These are phyloP conservation scores for Suillus cothurnatus DNA, from an alignment of 768 basidiomycete species.

Conservation along the genomic window DNA sequence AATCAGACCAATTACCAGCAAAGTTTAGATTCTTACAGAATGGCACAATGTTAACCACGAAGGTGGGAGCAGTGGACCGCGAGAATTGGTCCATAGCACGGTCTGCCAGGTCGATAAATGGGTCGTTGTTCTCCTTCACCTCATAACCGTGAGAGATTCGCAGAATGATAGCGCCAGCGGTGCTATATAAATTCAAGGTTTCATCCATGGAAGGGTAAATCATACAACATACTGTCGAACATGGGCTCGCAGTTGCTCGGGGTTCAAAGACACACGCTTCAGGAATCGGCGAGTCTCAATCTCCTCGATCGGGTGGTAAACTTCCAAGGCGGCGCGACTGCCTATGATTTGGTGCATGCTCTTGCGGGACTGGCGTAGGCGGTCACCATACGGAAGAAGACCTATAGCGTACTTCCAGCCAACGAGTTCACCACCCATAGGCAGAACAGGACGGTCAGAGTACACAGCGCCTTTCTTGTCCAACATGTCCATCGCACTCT, in stretches of 20 bases:
- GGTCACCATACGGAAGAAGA: slow-evolving; percentile 42
- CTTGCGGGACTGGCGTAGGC: slow-evolving; percentile 44
- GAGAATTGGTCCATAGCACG: slow-evolving; percentile 53
- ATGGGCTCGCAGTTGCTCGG: slow-evolving; percentile 38
- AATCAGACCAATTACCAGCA: background rate
- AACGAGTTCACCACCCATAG: slow-evolving; percentile 39
- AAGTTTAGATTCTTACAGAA: slow-evolving; percentile 23
- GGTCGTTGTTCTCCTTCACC: slow-evolving; percentile 51
- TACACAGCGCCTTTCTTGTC: slow-evolving; percentile 68
- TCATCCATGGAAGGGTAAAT: background rate
- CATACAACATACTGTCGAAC: slow-evolving; percentile 38
- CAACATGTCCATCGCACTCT: slow-evolving; percentile 55
- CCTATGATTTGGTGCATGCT: slow-evolving; percentile 44
- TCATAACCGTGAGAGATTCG: slow-evolving; percentile 57
- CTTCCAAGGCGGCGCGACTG: slow-evolving; percentile 36
- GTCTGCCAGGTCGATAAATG: slow-evolving; percentile 54
- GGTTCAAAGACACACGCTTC: slow-evolving; percentile 38
- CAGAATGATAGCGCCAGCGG: slow-evolving; percentile 55
- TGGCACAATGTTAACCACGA: slow-evolving; percentile 55
- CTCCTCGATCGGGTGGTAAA: slow-evolving; percentile 40
- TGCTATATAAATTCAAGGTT: slow-evolving; percentile 27
- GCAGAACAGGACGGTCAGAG: slow-evolving; percentile 60
- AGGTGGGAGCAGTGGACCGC: slow-evolving; percentile 43
- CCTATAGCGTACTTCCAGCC: slow-evolving; percentile 36
- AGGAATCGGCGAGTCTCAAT: slow-evolving; percentile 46